Evolutionary conservation across 345 rosid genomes (phyloP).

Genomic region (Jatropha curcas): DNA sequence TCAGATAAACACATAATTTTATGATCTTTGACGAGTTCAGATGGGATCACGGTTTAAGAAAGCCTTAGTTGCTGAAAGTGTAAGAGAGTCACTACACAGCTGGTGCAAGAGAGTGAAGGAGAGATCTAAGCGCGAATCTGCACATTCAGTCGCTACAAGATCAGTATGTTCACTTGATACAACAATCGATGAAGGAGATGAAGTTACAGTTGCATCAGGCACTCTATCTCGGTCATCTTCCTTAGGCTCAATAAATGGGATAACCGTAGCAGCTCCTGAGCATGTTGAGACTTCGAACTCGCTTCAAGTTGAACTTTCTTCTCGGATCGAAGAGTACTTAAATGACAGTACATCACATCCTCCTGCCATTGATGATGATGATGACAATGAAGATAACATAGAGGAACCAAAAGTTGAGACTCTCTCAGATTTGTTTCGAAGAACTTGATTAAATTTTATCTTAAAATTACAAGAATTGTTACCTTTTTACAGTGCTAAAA

Average conservation of each 20-base stretch:
- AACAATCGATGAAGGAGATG: conserved; percentile 74
- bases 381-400: conserved; percentile 31
- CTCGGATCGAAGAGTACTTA: conserved; percentile 57
- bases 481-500: too few relatives aligned
- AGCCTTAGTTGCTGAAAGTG: conserved; percentile 79
- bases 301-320: conserved; percentile 40
- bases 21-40: conserved; percentile 32
- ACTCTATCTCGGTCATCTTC: conserved; percentile 76
- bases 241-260: conserved; percentile 58
- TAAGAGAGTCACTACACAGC: conserved; percentile 89
- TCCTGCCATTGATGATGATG: conserved; percentile 45
- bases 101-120: conserved; percentile 89
- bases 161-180: conserved; percentile 82
- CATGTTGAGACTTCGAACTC: conserved; percentile 42
- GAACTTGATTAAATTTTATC: conserved; percentile 23
- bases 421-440: conserved; percentile 59
- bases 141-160: conserved; percentile 51
- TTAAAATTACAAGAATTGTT: too few relatives aligned
- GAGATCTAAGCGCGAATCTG: conserved; percentile 58
- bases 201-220: conserved; percentile 68
- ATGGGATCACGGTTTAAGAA: conserved; percentile 88
- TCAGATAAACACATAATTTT: not conserved
- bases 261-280: conserved; percentile 41
- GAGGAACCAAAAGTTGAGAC: conserved; percentile 49
- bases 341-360: conserved; percentile 40